A percentile compares a stretch with the other conserved stretches of the same genome.
Conservation (phyloP, 306 rosid species). For the Quercus variabilis region DNA sequence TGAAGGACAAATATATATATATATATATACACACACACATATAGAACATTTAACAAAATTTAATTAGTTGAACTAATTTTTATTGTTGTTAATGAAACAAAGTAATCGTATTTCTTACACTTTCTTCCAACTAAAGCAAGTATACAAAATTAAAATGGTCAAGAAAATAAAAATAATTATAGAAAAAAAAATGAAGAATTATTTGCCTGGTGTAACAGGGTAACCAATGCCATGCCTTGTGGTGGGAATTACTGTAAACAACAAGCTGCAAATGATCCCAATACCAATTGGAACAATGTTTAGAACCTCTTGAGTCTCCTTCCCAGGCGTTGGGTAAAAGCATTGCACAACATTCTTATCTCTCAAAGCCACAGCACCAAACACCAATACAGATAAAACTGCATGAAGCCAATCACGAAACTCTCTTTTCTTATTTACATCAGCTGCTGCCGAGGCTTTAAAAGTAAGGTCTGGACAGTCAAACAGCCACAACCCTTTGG, state of each 20-base stretch:
- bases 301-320: conserved; percentile 42
- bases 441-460: conserved; percentile 29
- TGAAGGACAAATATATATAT: no score
- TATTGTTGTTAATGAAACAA: background rate
- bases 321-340: conserved; percentile 43
- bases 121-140: background rate
- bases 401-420: conserved; percentile 52
- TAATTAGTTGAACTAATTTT: background rate
- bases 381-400: conserved; percentile 45
- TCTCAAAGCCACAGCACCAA: conserved; percentile 50
- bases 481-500: conserved; percentile 48
- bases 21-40: no score
- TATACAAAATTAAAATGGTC: no score
- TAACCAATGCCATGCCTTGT: conserved; percentile 71
- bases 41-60: background rate
- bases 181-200: background rate
- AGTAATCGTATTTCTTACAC: background rate
- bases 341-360: conserved; percentile 56
- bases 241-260: conserved; percentile 62
- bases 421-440: conserved; percentile 37
- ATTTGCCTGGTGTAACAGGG: conserved; percentile 40
- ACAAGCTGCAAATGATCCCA: conserved; percentile 46
- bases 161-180: background rate
- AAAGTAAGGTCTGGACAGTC: conserved; percentile 32
- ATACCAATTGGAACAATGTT: conserved; percentile 60